Evolutionary conservation across 2,329 filamentous ascomycete genomes (phyloP).

Genomic region (Trichoderma cornu-damae): DNA sequence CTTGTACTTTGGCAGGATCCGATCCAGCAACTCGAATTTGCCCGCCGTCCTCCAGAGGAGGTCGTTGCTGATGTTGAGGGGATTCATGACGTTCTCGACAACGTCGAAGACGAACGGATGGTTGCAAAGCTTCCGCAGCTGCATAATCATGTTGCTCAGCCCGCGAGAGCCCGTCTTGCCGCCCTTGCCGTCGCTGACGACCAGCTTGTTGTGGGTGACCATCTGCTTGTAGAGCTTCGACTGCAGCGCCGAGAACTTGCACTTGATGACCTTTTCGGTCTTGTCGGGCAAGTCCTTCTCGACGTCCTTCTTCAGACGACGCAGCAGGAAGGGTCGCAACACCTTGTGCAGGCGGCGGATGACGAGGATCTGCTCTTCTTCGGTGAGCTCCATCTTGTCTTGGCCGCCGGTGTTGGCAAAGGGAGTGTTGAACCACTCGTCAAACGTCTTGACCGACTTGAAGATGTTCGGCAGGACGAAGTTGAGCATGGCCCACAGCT

Average conservation of each 20-base stretch:
- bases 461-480: slow-evolving; percentile 98
- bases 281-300: slow-evolving; percentile 99
- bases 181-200: slow-evolving; percentile 90
- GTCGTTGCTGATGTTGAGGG: slow-evolving; percentile 80
- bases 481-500: slow-evolving; percentile 97
- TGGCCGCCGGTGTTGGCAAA: slow-evolving; percentile 97
- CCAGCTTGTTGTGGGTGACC: slow-evolving; percentile 89
- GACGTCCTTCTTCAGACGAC: slow-evolving; percentile 98
- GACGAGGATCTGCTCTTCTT: slow-evolving; percentile 99
- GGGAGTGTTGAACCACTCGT: slow-evolving; percentile 99
- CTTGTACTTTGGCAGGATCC: slow-evolving; percentile 88
- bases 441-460: slow-evolving; percentile 97
- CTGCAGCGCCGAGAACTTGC: slow-evolving; percentile 93
- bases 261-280: slow-evolving; percentile 98
- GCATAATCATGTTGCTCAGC: slow-evolving; percentile 99
- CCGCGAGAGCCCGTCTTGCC: slow-evolving; percentile 92
- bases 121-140: slow-evolving; percentile 96
- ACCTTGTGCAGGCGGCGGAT: slow-evolving; percentile 99
- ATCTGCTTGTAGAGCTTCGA: slow-evolving; percentile 95
- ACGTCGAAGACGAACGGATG: slow-evolving; percentile 98
- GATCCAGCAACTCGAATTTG: slow-evolving; percentile 93
- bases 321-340: slow-evolving; percentile 89
- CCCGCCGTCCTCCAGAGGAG: slow-evolving; percentile 90
- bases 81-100: slow-evolving; percentile 98
- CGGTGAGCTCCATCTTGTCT: slow-evolving; percentile 97